Evolutionary conservation across 441 rosid genomes (phyloP).

Genomic region (Populus hybrid): DNA sequence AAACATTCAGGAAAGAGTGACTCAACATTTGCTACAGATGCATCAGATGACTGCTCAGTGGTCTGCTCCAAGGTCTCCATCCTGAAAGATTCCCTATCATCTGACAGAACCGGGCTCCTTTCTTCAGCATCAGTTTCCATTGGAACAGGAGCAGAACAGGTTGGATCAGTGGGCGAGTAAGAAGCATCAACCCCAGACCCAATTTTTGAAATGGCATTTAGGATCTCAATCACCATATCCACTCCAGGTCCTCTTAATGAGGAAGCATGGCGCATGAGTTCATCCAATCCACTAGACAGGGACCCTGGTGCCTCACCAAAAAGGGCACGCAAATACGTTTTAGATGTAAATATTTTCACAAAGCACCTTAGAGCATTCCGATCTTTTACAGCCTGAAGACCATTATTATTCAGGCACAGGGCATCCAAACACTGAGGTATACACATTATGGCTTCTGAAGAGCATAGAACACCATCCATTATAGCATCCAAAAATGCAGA

Average conservation of each 20-base stretch:
- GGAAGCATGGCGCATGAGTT: constrained; percentile 92
- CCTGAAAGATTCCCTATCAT: too few species aligned
- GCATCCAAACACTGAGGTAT: constrained; percentile 99
- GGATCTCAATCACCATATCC: constrained; percentile 88
- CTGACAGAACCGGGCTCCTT: too few species aligned
- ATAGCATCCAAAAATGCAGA: constrained; percentile 94
- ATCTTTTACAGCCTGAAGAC: constrained; percentile 91
- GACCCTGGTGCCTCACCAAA: constrained; percentile 80
- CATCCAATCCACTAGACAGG: constrained; percentile 92
- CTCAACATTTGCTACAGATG: too few species aligned
- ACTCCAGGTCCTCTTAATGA: constrained; percentile 85
- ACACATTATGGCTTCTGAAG: constrained; percentile 94
- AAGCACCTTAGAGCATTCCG: constrained; percentile 84
- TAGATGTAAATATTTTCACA: constrained; percentile 86
- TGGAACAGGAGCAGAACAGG: constrained; percentile 60
- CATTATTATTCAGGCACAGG: constrained; percentile 82
- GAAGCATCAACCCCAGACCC: constrained; percentile 73
- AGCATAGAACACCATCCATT: constrained; percentile 84
- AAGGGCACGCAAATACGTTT: constrained; percentile 74
- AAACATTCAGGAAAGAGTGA: too few species aligned
- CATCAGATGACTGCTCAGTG: too few species aligned
- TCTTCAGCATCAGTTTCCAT: too few species aligned
- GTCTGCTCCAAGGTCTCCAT: too few species aligned
- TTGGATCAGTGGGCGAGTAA: constrained; percentile 41
- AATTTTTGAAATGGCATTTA: constrained; percentile 51